These are phyloP conservation scores for Blastocladiella britannica DNA, from an alignment of 192 early-diverging fungal genomes.

Conservation along the genomic window DNA sequence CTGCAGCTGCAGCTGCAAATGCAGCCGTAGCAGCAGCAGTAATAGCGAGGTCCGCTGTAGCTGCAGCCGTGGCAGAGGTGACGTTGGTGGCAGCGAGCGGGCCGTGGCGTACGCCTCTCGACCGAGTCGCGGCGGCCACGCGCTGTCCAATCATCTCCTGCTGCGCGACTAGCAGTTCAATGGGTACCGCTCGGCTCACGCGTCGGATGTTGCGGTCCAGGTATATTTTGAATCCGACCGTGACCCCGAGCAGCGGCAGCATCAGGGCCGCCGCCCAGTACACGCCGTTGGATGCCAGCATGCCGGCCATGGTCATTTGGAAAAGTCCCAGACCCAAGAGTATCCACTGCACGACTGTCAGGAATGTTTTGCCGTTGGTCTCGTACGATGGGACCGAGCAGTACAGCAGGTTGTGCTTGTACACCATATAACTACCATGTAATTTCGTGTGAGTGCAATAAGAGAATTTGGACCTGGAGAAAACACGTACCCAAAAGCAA, in stretches of 20 bases:
- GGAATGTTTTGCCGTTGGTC: constrained; percentile 27
- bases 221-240: constrained; percentile 21
- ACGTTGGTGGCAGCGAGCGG: background rate
- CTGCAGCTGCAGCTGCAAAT: no score
- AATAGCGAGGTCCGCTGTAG: no score
- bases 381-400: constrained; percentile 38
- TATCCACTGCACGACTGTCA: constrained; percentile 27
- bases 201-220: background rate
- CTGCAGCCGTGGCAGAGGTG: no score
- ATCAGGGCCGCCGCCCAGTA: constrained; percentile 16
- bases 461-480: no score
- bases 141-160: background rate
- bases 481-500: constrained; percentile 23
- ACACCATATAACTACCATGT: no score
- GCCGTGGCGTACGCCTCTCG: background rate
- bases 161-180: background rate
- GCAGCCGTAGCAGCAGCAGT: no score
- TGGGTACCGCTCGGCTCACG: background rate
- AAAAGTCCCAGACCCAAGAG: constrained; percentile 34
- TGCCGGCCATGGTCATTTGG: constrained; percentile 30
- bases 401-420: constrained; percentile 39
- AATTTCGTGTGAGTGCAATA: no score
- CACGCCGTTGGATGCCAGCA: constrained; percentile 26
- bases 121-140: background rate
- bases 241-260: constrained; percentile 20